Evolutionary conservation across 2,329 filamentous ascomycete genomes (phyloP).

Genomic region (Ophiostoma himal-ulmi): DNA sequence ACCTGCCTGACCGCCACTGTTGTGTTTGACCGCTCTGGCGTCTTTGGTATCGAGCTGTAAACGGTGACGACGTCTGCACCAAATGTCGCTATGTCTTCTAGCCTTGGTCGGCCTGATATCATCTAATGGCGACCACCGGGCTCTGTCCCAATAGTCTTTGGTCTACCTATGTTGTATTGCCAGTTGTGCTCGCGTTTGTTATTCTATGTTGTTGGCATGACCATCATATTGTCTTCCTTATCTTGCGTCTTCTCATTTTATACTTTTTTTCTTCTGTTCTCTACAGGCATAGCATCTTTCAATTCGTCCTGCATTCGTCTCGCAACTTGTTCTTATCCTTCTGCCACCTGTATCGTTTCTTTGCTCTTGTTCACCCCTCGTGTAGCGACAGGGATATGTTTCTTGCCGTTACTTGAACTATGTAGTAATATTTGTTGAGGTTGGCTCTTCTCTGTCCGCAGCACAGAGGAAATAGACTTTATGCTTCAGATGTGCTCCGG

Average conservation of each 20-base stretch:
- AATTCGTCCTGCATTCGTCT: not conserved
- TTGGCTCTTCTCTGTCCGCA: slow-evolving; percentile 12
- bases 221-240: not conserved
- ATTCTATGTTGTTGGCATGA: not conserved
- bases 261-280: slow-evolving; percentile 5
- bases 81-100: not conserved
- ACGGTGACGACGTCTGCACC: not conserved
- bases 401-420: not conserved
- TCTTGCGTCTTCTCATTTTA: not conserved
- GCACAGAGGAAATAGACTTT: slow-evolving; percentile 1
- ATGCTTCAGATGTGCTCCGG: not conserved
- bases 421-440: not conserved
- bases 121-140: not conserved
- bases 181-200: not conserved
- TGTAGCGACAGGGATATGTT: not conserved
- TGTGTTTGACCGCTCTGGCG: slow-evolving; percentile 45
- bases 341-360: not conserved
- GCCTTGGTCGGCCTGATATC: not conserved
- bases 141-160: not conserved
- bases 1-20: slow-evolving; percentile 80
- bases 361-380: not conserved
- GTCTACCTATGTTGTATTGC: not conserved
- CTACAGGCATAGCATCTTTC: slow-evolving; percentile 3
- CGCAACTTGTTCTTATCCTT: not conserved
- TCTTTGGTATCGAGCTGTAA: slow-evolving; percentile 20